A percentile compares a stretch with the other conserved stretches of the same genome.
Evolutionary conservation across 2,329 filamentous ascomycete genomes (phyloP).

Genomic region (Exophiala oligosperma): DNA sequence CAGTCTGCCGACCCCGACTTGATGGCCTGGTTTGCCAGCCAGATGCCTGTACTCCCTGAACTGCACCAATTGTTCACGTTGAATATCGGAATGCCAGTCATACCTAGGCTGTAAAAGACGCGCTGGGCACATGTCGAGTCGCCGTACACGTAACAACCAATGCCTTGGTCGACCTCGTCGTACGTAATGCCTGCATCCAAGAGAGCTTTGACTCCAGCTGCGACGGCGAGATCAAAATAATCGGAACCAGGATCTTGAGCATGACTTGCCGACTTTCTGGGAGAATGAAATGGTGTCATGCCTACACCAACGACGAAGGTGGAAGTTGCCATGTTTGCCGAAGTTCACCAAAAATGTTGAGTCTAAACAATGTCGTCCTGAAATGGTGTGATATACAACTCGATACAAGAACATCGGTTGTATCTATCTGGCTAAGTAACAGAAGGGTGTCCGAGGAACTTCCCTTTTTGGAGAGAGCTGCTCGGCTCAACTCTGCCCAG

Average conservation of each 20-base stretch:
- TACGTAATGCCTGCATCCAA: constrained; percentile 86
- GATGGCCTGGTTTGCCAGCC: constrained; percentile 77
- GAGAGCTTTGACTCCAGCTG: constrained; percentile 35
- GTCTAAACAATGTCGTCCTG: too few species aligned
- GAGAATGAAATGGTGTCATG: constrained; percentile 92
- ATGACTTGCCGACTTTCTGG: constrained; percentile 19
- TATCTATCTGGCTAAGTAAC: too few species aligned
- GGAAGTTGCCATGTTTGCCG: too few species aligned
- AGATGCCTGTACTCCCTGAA: constrained; percentile 83
- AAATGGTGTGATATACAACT: too few species aligned
- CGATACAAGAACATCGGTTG: too few species aligned
- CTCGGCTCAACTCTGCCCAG: too few species aligned
- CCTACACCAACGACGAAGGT: constrained; percentile 79
- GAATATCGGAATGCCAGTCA: constrained; percentile 86
- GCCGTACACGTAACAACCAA: constrained; percentile 96
- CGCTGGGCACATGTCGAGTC: constrained; percentile 92
- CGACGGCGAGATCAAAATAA: constrained; percentile 33
- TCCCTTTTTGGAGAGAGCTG: too few species aligned
- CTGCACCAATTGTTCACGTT: constrained; percentile 66
- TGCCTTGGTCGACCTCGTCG: constrained; percentile 89
- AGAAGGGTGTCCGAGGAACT: too few species aligned
- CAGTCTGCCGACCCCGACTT: constrained; percentile 78
- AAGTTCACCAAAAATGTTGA: too few species aligned
- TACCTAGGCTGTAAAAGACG: constrained; percentile 95
- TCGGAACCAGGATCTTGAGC: constrained; percentile 10